Conservation (phyloP, 1,284 basidiomycete genomes). For the Exobasidium cylindrosporum region DNA sequence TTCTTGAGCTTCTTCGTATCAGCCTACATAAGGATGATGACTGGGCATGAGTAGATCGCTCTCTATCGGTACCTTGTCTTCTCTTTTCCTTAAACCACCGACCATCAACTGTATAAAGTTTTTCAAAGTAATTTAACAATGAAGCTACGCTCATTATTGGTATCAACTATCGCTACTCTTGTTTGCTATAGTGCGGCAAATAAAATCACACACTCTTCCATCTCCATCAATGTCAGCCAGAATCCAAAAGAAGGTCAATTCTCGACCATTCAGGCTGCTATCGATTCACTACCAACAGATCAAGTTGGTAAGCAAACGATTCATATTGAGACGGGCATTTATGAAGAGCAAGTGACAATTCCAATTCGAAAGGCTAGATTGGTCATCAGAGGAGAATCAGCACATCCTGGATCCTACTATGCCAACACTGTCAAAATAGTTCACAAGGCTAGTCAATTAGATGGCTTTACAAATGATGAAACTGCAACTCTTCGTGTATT, state of each 20-base stretch:
- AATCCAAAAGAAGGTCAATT: not conserved
- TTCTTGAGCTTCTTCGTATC: too few species aligned
- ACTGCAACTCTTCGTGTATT: slow-evolving; percentile 1
- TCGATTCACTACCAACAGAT: not conserved
- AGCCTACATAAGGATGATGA: too few species aligned
- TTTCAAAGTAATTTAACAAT: too few species aligned
- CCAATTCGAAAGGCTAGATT: not conserved
- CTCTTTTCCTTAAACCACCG: too few species aligned
- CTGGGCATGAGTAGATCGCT: too few species aligned
- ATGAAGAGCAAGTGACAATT: slow-evolving; percentile 4
- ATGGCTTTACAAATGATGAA: not conserved
- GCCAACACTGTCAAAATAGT: not conserved
- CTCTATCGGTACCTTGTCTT: too few species aligned
- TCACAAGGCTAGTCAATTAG: not conserved
- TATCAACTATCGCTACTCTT: too few species aligned
- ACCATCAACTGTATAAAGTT: too few species aligned
- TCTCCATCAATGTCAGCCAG: not conserved
- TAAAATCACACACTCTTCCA: not conserved
- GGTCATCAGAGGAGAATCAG: not conserved
- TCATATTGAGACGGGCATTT: not conserved
- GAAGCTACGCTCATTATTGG: too few species aligned
- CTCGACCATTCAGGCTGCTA: slow-evolving; percentile 3
- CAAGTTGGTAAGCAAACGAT: slow-evolving; percentile 4
- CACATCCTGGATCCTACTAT: not conserved
- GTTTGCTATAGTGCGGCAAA: too few species aligned